Evolutionary conservation across 75 land plant genomes (phyloP).

Genomic region (Sequoiadendron giganteum): DNA sequence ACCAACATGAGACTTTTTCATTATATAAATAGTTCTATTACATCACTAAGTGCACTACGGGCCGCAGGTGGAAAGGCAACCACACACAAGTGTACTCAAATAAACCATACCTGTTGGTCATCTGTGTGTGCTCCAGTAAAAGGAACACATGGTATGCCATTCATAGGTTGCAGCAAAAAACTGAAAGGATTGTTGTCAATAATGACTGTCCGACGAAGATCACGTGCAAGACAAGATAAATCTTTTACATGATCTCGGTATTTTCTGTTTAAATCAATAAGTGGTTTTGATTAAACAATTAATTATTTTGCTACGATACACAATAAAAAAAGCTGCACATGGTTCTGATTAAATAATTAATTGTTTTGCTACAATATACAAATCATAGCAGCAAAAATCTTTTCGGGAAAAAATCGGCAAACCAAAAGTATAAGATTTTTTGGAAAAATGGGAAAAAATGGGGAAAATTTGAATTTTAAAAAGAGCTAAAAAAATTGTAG

Average conservation of each 20-base stretch:
- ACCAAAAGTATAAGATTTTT: no score
- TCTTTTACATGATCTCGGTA: constrained; percentile 89
- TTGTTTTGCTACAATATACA: neutral
- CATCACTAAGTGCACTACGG: neutral
- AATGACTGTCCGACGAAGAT: constrained; percentile 68
- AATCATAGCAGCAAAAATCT: no score
- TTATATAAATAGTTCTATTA: constrained; percentile 3
- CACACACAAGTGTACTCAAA: neutral
- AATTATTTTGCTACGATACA: neutral
- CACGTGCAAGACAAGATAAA: constrained; percentile 55
- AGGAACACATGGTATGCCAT: constrained; percentile 89
- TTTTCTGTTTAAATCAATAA: constrained; percentile 38
- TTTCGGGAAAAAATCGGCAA: no score
- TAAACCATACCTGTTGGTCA: constrained; percentile 66
- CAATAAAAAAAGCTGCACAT: neutral
- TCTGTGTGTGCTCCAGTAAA: constrained; percentile 73
- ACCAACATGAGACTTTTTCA: constrained; percentile 10
- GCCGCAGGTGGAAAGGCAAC: neutral
- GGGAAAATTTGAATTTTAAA: no score
- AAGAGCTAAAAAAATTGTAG: no score
- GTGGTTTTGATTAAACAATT: neutral
- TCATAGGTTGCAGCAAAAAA: constrained; percentile 79
- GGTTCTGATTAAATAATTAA: neutral
- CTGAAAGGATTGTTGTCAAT: constrained; percentile 94
- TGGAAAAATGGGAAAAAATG: no score